These are phyloP conservation scores for Apiospora saccharicola DNA, from an alignment of 2,329 filamentous ascomycete species.

Conservation along the genomic window DNA sequence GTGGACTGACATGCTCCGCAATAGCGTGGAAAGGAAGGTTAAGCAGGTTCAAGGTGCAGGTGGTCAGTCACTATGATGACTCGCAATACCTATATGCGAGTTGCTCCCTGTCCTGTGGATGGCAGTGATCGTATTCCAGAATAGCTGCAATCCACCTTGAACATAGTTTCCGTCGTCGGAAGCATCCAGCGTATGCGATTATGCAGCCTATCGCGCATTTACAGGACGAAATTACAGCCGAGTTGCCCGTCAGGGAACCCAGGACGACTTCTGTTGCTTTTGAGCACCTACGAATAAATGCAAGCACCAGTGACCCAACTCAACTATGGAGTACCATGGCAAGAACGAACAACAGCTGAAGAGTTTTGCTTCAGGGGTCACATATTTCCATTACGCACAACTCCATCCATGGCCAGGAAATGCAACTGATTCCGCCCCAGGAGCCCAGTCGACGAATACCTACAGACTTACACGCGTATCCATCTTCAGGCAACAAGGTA, in stretches of 20 bases:
- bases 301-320: not conserved
- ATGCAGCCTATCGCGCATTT: not conserved
- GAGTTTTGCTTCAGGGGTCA: conserved; percentile 3
- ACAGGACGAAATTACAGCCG: not conserved
- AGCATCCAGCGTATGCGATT: not conserved
- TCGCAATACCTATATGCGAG: not conserved
- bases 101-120: not conserved
- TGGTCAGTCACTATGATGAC: not conserved
- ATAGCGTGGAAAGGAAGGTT: not conserved
- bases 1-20: not conserved
- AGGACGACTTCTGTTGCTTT: not conserved
- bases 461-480: not conserved
- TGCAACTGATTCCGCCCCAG: not conserved
- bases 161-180: not conserved
- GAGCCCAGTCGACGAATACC: not conserved
- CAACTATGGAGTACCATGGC: not conserved
- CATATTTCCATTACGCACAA: not conserved
- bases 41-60: not conserved
- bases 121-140: not conserved
- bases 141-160: not conserved
- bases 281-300: not conserved
- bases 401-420: not conserved
- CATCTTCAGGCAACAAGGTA: not conserved
- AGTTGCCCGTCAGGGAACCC: not conserved
- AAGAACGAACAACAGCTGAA: not conserved